phyloP scores from a whole-genome alignment of 2,329 filamentous ascomycete species.

The Monilinia fructicola region DNA sequence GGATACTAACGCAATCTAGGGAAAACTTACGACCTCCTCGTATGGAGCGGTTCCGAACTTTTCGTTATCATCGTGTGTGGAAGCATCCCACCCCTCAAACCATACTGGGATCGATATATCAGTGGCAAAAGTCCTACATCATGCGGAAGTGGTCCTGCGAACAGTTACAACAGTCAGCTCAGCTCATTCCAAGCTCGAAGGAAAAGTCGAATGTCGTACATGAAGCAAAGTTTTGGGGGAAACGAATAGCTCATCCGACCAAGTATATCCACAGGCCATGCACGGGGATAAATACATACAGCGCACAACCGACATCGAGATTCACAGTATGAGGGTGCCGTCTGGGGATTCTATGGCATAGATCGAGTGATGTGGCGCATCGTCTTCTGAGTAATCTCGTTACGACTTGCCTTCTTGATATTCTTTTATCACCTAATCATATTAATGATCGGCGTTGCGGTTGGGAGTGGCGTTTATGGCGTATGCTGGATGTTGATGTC shows the following conservation, averaged over 20 bases:
- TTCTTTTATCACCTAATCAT: not conserved
- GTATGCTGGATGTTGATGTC: not conserved
- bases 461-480: not conserved
- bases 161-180: conserved; percentile 9
- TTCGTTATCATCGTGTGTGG: conserved; percentile 23
- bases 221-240: conserved; percentile 9
- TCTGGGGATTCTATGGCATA: not conserved
- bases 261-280: not conserved
- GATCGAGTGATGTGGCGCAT: not conserved
- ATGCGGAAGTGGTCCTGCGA: not conserved
- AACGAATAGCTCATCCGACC: not conserved
- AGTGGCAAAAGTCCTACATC: not conserved
- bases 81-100: conserved; percentile 22
- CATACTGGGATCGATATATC: conserved; percentile 11
- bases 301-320: conserved; percentile 19
- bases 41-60: conserved; percentile 19
- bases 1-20: not conserved
- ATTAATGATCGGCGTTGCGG: not conserved
- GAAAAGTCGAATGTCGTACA: conserved; percentile 7
- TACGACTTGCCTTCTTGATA: conserved; percentile 1
- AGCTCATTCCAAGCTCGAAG: conserved; percentile 2
- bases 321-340: conserved; percentile 1
- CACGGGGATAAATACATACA: conserved; percentile 20
- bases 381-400: not conserved
- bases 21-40: conserved; percentile 19